Conservation (phyloP, 192 early-diverging fungal species). For the Ambispora gerdemannii region DNA sequence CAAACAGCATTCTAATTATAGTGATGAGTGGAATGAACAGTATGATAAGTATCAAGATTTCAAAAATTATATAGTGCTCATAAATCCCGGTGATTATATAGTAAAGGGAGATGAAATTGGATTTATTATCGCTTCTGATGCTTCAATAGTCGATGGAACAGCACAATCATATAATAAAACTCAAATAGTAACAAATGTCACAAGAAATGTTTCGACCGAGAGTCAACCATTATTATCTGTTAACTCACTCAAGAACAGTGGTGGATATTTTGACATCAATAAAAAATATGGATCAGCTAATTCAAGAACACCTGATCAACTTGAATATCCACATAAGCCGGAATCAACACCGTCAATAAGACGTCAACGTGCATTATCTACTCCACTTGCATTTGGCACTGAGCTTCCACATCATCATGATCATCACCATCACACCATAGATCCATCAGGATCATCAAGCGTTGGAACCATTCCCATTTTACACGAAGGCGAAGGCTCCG, state of each 20-base stretch:
- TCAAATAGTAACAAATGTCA: background rate
- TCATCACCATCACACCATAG: conserved; percentile 2
- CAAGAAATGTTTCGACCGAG: background rate
- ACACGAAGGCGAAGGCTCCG: background rate
- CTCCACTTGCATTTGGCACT: background rate
- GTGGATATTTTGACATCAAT: conserved; percentile 27
- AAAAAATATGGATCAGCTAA: background rate
- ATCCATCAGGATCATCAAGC: background rate
- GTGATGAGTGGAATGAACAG: background rate
- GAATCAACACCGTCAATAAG: background rate
- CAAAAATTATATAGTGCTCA: conserved; percentile 26
- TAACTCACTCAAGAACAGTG: conserved; percentile 14
- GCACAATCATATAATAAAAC: background rate
- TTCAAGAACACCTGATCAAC: background rate
- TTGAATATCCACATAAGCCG: conserved; percentile 29
- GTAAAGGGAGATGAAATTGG: conserved; percentile 33
- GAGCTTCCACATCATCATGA: conserved; percentile 9
- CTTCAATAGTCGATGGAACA: background rate
- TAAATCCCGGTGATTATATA: conserved; percentile 33
- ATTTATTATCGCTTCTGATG: conserved; percentile 28
- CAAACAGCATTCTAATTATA: conserved; percentile 13
- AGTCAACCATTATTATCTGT: conserved; percentile 19
- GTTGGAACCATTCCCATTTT: background rate
- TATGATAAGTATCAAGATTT: conserved; percentile 2
- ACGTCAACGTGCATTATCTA: conserved; percentile 31